Conservation (phyloP, 805 yeast species). For the Cyberlindnera euphorbiiphila region DNA sequence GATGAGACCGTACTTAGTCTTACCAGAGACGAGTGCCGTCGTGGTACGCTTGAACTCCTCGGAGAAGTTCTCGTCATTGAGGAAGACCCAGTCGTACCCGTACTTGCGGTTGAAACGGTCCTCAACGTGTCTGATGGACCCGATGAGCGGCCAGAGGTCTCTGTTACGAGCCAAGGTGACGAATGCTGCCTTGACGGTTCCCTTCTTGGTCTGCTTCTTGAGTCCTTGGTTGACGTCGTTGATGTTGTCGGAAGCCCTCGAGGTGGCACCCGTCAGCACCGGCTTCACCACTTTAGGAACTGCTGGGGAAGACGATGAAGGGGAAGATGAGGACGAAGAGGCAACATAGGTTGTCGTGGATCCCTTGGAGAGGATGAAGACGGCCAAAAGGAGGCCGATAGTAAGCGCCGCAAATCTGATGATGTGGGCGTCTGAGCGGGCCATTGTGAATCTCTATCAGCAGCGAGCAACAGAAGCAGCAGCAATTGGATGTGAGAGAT, state of each 20-base stretch:
- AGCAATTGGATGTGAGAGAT: background rate
- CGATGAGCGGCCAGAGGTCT: conserved; percentile 55
- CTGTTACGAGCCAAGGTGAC: conserved; percentile 67
- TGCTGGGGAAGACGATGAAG: conserved; percentile 6
- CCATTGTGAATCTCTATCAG: conserved; percentile 25
- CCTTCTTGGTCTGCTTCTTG: conserved; percentile 25
- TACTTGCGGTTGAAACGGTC: conserved; percentile 60
- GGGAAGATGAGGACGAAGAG: conserved; percentile 10
- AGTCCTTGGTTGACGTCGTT: conserved; percentile 16
- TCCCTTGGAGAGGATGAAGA: conserved; percentile 28
- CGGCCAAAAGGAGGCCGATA: conserved; percentile 22
- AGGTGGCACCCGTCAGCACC: conserved; percentile 10
- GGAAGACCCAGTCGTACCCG: conserved; percentile 76
- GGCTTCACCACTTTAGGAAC: conserved; percentile 15
- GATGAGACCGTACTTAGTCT: conserved; percentile 57
- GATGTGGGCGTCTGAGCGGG: conserved; percentile 29
- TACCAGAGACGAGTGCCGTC: conserved; percentile 52
- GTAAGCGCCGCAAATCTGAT: conserved; percentile 27
- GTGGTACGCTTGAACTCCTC: conserved; percentile 50
- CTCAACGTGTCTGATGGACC: conserved; percentile 61
- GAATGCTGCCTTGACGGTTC: conserved; percentile 52
- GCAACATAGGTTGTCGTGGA: conserved; percentile 26
- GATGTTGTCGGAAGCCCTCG: conserved; percentile 14
- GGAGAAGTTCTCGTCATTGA: conserved; percentile 65
- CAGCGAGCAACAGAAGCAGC: too few relatives aligned